phyloP scores from a whole-genome alignment of 805 yeast genomes.

The Metschnikowia colocasiae region DNA sequence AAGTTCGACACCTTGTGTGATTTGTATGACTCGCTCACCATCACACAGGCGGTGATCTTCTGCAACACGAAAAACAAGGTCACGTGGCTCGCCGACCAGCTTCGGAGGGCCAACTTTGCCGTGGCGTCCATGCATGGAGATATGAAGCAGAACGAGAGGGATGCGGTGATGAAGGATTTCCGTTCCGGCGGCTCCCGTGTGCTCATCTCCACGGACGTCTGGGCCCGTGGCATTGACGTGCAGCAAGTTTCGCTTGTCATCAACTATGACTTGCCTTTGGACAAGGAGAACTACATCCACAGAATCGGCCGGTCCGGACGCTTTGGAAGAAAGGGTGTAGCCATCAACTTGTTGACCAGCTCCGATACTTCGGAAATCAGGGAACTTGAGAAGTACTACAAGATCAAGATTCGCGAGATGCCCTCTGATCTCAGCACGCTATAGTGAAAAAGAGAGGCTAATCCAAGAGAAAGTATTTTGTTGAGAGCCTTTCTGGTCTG shows the following conservation, averaged over 20 bases:
- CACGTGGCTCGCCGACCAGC: slow-evolving; percentile 79
- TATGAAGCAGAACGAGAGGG: slow-evolving; percentile 93
- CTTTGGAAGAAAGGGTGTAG: slow-evolving; percentile 98
- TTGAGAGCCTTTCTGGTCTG: no score
- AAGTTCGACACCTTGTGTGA: slow-evolving; percentile 94
- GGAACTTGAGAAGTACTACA: slow-evolving; percentile 71
- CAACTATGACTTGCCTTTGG: slow-evolving; percentile 89
- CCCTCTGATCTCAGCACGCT: slow-evolving; percentile 36
- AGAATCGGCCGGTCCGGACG: slow-evolving; percentile 98
- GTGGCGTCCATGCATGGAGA: slow-evolving; percentile 97
- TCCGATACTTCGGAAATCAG: slow-evolving; percentile 72
- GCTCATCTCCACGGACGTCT: slow-evolving; percentile 91
- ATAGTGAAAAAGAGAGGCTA: neutral
- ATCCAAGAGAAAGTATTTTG: neutral
- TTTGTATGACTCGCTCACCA: slow-evolving; percentile 88
- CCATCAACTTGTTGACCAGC: slow-evolving; percentile 86
- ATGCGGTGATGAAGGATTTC: slow-evolving; percentile 92
- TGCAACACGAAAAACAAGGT: slow-evolving; percentile 97
- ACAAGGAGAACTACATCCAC: slow-evolving; percentile 94
- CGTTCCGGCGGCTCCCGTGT: slow-evolving; percentile 91
- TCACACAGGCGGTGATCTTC: slow-evolving; percentile 96
- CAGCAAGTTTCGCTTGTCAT: slow-evolving; percentile 96
- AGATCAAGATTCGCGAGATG: slow-evolving; percentile 71
- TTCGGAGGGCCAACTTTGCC: slow-evolving; percentile 78
- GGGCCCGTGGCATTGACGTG: slow-evolving; percentile 98